Conservation (phyloP, 176 grass and related monocot genomes). For the Themeda triandra region DNA sequence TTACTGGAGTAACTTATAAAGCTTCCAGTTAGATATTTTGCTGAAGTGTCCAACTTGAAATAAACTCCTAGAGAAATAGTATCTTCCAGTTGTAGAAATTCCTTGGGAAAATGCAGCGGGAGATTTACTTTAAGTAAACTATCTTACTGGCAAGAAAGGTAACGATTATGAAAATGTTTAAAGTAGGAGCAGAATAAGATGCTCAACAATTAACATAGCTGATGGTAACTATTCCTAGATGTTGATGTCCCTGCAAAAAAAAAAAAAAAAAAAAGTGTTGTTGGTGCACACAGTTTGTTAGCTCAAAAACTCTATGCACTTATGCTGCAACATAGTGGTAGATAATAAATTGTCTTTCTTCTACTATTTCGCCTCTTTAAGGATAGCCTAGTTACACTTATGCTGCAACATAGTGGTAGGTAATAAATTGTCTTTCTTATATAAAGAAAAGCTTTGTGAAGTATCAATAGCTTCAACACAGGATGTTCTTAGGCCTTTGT, state of each 20-base stretch:
- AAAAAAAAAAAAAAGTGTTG: too few species aligned
- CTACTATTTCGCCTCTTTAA: neutral
- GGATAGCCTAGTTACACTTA: neutral
- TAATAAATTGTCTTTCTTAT: neutral
- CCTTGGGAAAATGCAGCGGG: neutral
- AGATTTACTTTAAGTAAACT: neutral
- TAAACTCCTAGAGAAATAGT: neutral
- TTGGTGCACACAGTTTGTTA: neutral
- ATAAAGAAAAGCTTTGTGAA: neutral
- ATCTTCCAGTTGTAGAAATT: neutral
- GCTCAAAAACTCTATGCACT: neutral
- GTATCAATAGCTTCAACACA: neutral
- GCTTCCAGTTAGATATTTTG: neutral
- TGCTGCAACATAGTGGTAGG: neutral
- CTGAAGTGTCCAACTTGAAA: neutral
- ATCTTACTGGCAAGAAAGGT: neutral
- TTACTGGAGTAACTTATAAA: neutral
- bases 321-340: neutral
- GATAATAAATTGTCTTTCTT: neutral
- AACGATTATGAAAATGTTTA: neutral
- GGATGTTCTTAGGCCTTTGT: neutral
- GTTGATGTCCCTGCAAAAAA: neutral
- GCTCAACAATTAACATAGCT: neutral
- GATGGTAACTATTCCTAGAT: neutral
- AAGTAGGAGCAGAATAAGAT: neutral